Base-by-base conservation (phyloP, 805 yeast species). In the Ogataea angusta region DNA sequence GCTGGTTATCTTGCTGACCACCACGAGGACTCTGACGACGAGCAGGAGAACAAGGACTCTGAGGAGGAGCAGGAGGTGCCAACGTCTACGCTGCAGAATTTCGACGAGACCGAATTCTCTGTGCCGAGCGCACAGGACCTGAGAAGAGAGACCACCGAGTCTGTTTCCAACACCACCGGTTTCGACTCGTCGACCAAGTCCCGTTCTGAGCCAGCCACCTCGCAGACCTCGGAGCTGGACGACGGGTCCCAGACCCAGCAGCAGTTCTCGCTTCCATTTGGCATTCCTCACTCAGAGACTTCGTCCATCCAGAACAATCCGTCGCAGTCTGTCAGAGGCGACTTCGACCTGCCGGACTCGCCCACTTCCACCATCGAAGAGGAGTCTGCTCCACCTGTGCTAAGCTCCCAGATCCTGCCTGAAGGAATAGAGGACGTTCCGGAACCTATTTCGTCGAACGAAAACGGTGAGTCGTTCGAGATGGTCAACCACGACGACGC, bases 231-330 rank as follows among this genome's bases (percentile, higher is more conserved):
- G 0, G 80, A 73, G 15, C 72, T 66, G 60, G 49, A 42, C 32
- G 56, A 47, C n/a, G 39, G 44, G 12, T 16, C 40, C 12, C 51
- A 47, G 35, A 41, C 54, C 8, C 57, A 48, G 34, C 59, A 51
- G 36, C 59, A 47, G 33, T 58, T 58, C 39, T 46, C 54, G 3
- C 51, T 57, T 43, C 78, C 72, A 42, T 64, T 76, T 57, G 66
- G 63, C 26, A 70, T 93, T 53, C 85, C 95, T 2, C 85, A 82
- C 43, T 85, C 95, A 0, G 76, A 85, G 28, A 85, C 96, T 0
- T 88, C 96, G 0, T 85, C 95, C 31, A 95, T 89, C 24, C 91
- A 85, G 53, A 90, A 90, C 64, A 89, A 91, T 60, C 88, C 97
- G 2, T 90, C 97, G 0, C 77, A 80, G 63, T 85, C 95, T 16